Evolutionary conservation across 2,329 filamentous ascomycete genomes (phyloP), one percentile per base, ranked within the genome.

Genomic region (Exserohilum turcica): DNA sequence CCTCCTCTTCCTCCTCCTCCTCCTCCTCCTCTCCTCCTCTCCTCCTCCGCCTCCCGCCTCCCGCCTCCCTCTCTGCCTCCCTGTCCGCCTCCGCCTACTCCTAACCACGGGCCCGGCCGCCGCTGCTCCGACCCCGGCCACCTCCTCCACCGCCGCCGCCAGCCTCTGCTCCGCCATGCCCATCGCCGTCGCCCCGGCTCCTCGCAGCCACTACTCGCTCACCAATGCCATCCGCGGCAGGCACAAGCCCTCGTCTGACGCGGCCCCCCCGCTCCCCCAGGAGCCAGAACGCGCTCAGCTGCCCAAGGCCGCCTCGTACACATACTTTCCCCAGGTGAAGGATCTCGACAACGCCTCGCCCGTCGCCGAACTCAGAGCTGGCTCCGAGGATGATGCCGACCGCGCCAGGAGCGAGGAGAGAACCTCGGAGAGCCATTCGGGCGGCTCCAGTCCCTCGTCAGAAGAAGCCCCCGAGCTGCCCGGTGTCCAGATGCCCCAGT

Each of bases 401-500:
- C 54, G 57, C 15, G 56, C 52, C 48, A 61, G 54, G 38, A 61
- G 59, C 47, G 68, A 60, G 36, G 76, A 78, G 54, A 58, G 60
- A 28, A 62, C 63, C 3, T 71, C 71, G 10, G 71, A 68, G 56
- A 73, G 74, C 47, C 77, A 77, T 15, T 79, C 77, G 15, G 77
- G 73, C 21, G 76, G 74, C 50, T 78, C 75, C 8, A 80, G 77
- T 43, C 78, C 78, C 9, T 76, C 76, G 24, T 75, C 74, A 27
- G 72, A 75, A 51, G 71, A 72, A 28, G 60, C 64, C 16, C 65
- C 67, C 4, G 65, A 75, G 46, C 56, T 61, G 21, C 57, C 56
- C 9, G 60, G 45, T 21, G 36, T 66, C 44, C 63, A 72, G 56
- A 73, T 61, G 68, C 65, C 64, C 31, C 65, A 65, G 59, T 66